These are phyloP conservation scores for Acer negundo DNA, from an alignment of 345 rosid genomes.

Conservation along the genomic window DNA sequence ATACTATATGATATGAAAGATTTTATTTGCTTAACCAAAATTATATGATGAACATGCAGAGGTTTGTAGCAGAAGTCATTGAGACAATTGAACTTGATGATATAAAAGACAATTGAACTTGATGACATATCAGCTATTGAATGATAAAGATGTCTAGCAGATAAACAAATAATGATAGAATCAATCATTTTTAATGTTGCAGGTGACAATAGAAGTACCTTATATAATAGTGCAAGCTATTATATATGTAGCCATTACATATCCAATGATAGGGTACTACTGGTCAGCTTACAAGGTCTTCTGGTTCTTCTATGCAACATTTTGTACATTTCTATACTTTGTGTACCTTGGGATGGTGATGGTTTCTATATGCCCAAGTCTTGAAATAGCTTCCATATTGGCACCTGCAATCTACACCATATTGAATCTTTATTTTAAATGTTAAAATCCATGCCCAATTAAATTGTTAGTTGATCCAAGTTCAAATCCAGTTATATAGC, in stretches of 20 bases:
- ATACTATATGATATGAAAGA: too few relatives aligned
- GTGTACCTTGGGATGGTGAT: conserved; percentile 33
- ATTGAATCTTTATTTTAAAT: conserved; percentile 12
- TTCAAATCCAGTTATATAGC: too few relatives aligned
- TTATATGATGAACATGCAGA: background rate
- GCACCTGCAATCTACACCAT: conserved; percentile 22
- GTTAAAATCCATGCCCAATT: too few relatives aligned
- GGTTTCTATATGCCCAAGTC: conserved; percentile 22
- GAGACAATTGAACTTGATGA: conserved; percentile 14
- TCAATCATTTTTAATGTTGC: background rate
- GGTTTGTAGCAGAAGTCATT: conserved; percentile 9
- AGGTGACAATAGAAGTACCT: conserved; percentile 30
- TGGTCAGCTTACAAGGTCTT: conserved; percentile 27
- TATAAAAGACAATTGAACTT: too few relatives aligned
- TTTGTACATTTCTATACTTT: conserved; percentile 30
- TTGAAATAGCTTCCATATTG: conserved; percentile 13
- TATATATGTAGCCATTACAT: conserved; percentile 3
- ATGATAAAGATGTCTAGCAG: background rate
- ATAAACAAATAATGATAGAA: too few relatives aligned
- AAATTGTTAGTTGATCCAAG: too few relatives aligned
- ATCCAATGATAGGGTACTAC: conserved; percentile 10
- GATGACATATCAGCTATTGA: too few relatives aligned
- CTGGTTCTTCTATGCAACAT: conserved; percentile 26
- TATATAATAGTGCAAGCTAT: conserved; percentile 18
- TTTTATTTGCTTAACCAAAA: background rate